Base-by-base conservation (phyloP, 805 yeast genomes). In the Torulaspora quercuum region DNA sequence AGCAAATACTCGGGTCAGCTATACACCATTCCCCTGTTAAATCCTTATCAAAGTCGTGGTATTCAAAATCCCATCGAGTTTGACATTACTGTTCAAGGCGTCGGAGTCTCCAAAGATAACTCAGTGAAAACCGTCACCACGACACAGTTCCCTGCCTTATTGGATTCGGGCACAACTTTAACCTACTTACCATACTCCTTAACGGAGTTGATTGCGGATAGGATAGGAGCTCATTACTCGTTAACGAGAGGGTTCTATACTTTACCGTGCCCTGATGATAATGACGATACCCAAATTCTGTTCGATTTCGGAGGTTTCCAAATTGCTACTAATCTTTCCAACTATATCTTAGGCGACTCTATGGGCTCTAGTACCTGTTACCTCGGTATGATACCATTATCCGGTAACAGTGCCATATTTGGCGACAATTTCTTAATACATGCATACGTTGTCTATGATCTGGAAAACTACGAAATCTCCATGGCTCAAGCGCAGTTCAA, bases 391-490 rank as follows among this genome's bases (percentile, higher is more conserved):
- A 35, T 48, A 3, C 58, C 63, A 8, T 46, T 49, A 23, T 45
- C 60, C 17, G 44, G 54, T 4, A 39, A 39, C 10, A 28, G 34
- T 4, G 52, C 69, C 6, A 63, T 75, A 30, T 59, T 79, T 26
- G 85, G 84, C 31, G 82, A 76, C 53, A 66, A 69, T 43, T 69
- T 78, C 48, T 62, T 79, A 44, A 64, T 78, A 34, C 68, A 73
- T 39, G 79, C 80, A 2, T 82, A 80, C 55, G 68, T 77, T 17
- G 85, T 79, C 10, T 79, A 72, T 57, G 82, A 82, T 56, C 60
- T 79, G 34, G 84, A 77, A 20, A 72, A 72, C 50, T 61, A 59
- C 30, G 68, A 74, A 49, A 64, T 82, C 24, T 76, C 83, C 3
- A 47, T 82, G 52, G 84, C 78, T 14, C 75, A 71, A 52, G 72